Base-by-base conservation (phyloP, 495 filamentous ascomycete genomes). In the Talaromyces nanjingensis region DNA sequence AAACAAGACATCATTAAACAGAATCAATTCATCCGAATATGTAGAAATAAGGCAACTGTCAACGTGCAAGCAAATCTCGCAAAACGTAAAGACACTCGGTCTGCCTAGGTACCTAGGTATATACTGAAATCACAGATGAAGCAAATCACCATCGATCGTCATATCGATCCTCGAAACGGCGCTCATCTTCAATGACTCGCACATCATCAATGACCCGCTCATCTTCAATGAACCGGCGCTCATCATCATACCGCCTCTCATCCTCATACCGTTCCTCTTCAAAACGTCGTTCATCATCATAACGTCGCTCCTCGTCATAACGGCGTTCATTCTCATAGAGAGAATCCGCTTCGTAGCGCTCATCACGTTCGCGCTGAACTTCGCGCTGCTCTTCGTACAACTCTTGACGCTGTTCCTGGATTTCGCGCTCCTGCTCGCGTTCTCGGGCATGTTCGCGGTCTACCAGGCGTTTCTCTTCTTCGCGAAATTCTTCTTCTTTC, bases 221-320 rank as follows among this genome's bases (percentile, higher is more conserved):
- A 8, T 56, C 53, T n/a, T 56, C 53, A 14, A 56, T 29, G 11
- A 27, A 56, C 11, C 24, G 22, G 6, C 53, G 24, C 9, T 56
- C 53, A 12, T 49, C 45, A n/a, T 56, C 53, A 27, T 14, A 56
- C 8, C 53, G 53, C 27, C 53, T 25, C 4, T 56, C 53, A 16
- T 56, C 53, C n/a, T 56, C 53, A 56, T 56, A 56, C n/a, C 29
- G 12, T 9, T 42, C 57, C n/a, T 59, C 56, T n/a, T 59, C 56
- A 37, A 24, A 59, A 11, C 31, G 31, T 20, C 31, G 31, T 18
- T 60, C 57, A 3, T 60, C 57, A 18, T 60, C 57, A 18, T n/a
- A 60, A 12, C 57, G 57, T 12, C 57, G 57, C 34, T 60, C 57
- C 2, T 60, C 57, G 7, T 60, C 57, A 60, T 60, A 60, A 34